phyloP scores from a whole-genome alignment of 202 grass and related monocot species.

The Setaria viridis region DNA sequence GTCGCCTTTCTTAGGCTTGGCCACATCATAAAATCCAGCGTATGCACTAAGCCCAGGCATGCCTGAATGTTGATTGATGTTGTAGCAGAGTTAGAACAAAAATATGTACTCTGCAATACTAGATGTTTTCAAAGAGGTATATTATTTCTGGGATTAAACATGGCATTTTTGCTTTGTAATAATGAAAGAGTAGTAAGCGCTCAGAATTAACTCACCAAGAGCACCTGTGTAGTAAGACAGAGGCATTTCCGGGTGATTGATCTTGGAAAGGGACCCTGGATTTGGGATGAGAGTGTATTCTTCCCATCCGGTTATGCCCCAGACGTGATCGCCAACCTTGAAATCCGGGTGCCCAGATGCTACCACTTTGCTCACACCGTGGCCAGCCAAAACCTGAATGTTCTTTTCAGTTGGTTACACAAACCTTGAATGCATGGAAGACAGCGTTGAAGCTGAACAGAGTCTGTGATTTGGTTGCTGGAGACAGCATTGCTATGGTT shows the following conservation, averaged over 20 bases:
- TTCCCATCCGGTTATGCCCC: conserved; percentile 64
- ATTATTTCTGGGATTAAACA: too few species aligned
- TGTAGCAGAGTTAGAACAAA: neutral
- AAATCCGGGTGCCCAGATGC: conserved; percentile 60
- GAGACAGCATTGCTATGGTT: neutral
- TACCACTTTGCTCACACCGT: neutral
- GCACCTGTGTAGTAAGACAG: conserved; percentile 66
- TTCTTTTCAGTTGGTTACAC: neutral
- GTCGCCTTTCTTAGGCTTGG: conserved; percentile 54
- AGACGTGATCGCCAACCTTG: conserved; percentile 54
- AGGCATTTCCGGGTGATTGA: conserved; percentile 58
- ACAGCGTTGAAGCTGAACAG: neutral
- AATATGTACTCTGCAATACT: neutral
- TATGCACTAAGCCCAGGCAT: conserved; percentile 60
- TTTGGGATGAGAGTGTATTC: conserved; percentile 58
- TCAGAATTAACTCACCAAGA: conserved; percentile 46
- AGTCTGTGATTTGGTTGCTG: neutral
- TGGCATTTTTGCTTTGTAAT: too few species aligned
- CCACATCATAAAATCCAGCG: conserved; percentile 56
- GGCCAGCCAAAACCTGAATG: neutral
- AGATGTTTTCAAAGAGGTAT: too few species aligned
- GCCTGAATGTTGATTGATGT: conserved; percentile 26
- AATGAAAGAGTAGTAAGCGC: too few species aligned
- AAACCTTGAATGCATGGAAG: too few species aligned
- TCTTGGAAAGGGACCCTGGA: conserved; percentile 23